Evolutionary conservation across 1,284 basidiomycete species (phyloP).

Genomic region (Apiotrichum domesticum): DNA sequence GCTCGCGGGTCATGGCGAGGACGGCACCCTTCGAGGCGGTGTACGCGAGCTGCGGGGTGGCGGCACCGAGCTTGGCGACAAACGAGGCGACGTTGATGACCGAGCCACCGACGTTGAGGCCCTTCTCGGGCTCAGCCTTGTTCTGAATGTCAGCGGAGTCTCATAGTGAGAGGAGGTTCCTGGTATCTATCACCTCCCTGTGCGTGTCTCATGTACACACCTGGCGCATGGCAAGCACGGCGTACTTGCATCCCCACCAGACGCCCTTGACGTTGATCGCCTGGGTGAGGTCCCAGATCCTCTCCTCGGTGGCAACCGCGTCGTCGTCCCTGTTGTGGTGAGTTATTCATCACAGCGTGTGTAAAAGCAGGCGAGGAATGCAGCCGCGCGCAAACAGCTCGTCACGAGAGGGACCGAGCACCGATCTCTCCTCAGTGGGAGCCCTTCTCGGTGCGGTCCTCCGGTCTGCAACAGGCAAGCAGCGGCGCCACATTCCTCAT

Average conservation of each 20-base stretch:
- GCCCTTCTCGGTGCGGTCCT: too few relatives aligned
- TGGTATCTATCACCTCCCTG: too few relatives aligned
- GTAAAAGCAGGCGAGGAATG: too few relatives aligned
- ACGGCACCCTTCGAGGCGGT: slow-evolving; percentile 69
- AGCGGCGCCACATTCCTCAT: too few relatives aligned
- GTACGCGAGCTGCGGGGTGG: slow-evolving; percentile 89
- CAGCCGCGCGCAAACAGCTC: too few relatives aligned
- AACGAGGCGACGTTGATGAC: slow-evolving; percentile 97
- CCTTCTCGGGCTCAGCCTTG: slow-evolving; percentile 69
- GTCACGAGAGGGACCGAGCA: too few relatives aligned
- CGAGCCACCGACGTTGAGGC: slow-evolving; percentile 75
- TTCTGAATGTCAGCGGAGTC: slow-evolving; percentile 51
- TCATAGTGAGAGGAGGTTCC: neutral
- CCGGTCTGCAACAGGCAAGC: too few relatives aligned
- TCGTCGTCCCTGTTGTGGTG: slow-evolving; percentile 61
- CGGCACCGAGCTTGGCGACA: slow-evolving; percentile 86
- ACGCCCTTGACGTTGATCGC: slow-evolving; percentile 94
- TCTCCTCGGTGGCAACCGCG: slow-evolving; percentile 90
- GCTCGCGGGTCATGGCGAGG: slow-evolving; percentile 93
- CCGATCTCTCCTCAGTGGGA: too few relatives aligned
- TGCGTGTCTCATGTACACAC: slow-evolving; percentile 11
- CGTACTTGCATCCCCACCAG: slow-evolving; percentile 98
- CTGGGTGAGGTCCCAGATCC: slow-evolving; percentile 92
- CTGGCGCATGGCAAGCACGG: slow-evolving; percentile 84
- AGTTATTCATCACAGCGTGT: neutral